phyloP scores from a whole-genome alignment of 805 yeast species.

The Candida boleticola region DNA sequence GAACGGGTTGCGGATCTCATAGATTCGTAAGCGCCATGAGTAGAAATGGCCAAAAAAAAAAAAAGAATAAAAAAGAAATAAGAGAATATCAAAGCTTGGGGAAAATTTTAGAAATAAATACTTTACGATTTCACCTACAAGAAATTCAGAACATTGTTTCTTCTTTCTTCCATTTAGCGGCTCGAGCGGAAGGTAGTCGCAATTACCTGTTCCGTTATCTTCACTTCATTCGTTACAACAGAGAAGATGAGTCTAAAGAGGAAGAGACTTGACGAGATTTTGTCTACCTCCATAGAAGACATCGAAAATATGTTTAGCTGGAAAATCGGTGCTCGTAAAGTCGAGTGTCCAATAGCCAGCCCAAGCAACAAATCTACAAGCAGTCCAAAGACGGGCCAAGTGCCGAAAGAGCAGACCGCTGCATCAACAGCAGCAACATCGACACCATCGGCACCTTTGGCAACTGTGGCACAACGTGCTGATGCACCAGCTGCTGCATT shows the following conservation, averaged over 20 bases:
- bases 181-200: neutral
- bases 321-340: conserved; percentile 5
- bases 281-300: conserved; percentile 22
- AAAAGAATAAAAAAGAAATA: neutral
- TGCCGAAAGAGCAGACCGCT: neutral
- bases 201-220: too few relatives aligned
- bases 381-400: neutral
- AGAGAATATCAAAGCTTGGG: neutral
- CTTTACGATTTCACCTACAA: neutral
- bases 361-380: neutral
- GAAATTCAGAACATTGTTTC: neutral
- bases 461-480: neutral
- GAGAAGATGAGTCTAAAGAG: conserved; percentile 14
- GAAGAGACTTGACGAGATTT: conserved; percentile 20
- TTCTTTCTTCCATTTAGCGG: neutral
- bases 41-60: neutral
- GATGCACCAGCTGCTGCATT: neutral
- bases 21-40: neutral
- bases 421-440: neutral
- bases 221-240: too few relatives aligned
- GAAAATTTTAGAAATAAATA: neutral
- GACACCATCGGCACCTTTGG: neutral
- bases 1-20: conserved; percentile 1
- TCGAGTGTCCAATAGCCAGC: neutral
- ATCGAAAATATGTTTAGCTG: conserved; percentile 21